Evolutionary conservation across 768 basidiomycete species (phyloP), one percentile per base, ranked within the genome.

Genomic region (Lentinula lateritia): DNA sequence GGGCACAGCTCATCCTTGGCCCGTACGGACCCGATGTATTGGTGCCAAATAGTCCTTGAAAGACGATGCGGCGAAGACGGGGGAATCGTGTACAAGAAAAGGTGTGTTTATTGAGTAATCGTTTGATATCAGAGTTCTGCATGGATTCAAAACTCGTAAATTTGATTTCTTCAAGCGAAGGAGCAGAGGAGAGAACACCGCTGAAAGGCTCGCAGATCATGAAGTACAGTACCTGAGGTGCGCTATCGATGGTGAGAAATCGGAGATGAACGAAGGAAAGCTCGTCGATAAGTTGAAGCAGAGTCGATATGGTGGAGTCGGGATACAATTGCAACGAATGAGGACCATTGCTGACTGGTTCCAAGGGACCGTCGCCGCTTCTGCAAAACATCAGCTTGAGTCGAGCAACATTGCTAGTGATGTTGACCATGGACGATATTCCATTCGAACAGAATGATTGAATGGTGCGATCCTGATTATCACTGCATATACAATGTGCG

Each of bases 1-100:
- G 55, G 13, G 23, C 41, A 20, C 38, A 32, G 7, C 38, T 23
- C 55, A 56, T 56, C 13, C n/a, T 23, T 20, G 20, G 55, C 9
- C 23, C 39, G 15, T 56, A 42, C 3, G n/a, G 8, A 13, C 18
- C 55, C 6, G 15, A 32, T 9, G 18, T 12, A 2, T 34, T 36
- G 35, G 38, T 39, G 2, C 38, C 13, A 13, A 52, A 52, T 0
- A 34, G n/a, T 20, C 55, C 55, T 15, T 23, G 39, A n/a, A 56
- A 56, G 20, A 16, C 7, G 18, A 56, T 3, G 20, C 41, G 55
- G 13, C 18, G 55, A n/a, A 56, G 41, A 20, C 39, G 41, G 7
- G 55, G 55, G 43, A 56, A 56, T 13, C 55, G 55, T 41, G 20
- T n/a, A 28, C 55, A 42, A 12, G 55, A 56, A 34, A 56, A 56